Evolutionary conservation across 2,329 filamentous ascomycete species (phyloP).

Genomic region (Colletotrichum musicola): DNA sequence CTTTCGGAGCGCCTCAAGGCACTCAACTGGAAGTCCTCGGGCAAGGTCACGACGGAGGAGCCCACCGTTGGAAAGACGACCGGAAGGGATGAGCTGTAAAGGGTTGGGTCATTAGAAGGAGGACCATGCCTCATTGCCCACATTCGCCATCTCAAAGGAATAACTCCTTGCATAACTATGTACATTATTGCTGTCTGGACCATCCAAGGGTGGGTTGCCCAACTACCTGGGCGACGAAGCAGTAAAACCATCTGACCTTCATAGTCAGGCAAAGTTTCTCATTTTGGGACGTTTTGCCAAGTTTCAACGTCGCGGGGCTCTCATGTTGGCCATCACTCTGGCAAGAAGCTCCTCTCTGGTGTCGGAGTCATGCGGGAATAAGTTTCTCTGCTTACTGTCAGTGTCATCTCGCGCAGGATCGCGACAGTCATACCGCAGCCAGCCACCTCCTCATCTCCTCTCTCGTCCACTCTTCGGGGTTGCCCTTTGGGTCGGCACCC

Average conservation of each 20-base stretch:
- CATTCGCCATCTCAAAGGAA: not conserved
- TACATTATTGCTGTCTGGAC: not conserved
- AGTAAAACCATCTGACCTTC: not conserved
- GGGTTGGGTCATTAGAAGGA: not conserved
- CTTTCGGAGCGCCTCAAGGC: constrained; percentile 93
- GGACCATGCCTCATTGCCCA: not conserved
- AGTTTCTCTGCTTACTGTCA: constrained; percentile 54
- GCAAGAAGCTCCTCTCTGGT: constrained; percentile 61
- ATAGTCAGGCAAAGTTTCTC: no score
- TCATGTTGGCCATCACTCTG: constrained; percentile 61
- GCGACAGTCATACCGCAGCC: constrained; percentile 70
- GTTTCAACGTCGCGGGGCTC: constrained; percentile 48
- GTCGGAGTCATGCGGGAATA: constrained; percentile 58
- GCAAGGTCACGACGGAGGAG: constrained; percentile 57
- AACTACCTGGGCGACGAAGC: not conserved
- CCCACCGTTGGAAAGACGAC: constrained; percentile 74
- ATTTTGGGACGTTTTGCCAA: not conserved
- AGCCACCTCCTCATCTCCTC: constrained; percentile 88
- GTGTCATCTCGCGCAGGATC: constrained; percentile 7
- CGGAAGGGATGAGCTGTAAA: constrained; percentile 80
- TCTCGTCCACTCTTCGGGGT: constrained; percentile 78
- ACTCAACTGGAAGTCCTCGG: constrained; percentile 82
- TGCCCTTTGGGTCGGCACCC: constrained; percentile 80
- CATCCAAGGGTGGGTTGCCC: not conserved
- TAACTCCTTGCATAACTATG: constrained; percentile 10